These are phyloP conservation scores for Catunica adiposa DNA, from an alignment of 2,329 filamentous ascomycete species.

Conservation along the genomic window DNA sequence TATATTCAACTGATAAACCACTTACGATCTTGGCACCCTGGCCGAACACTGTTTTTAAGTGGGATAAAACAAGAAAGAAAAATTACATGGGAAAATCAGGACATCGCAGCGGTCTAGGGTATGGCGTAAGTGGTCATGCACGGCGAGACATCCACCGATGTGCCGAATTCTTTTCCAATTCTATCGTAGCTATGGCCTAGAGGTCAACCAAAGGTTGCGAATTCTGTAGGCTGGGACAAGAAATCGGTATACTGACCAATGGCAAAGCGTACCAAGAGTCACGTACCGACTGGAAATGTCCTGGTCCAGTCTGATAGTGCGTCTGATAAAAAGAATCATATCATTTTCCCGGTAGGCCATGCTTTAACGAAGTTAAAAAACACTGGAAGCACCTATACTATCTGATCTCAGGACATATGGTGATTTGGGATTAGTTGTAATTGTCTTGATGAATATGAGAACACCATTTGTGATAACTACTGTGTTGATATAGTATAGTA, in stretches of 20 bases:
- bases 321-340: not conserved
- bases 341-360: not conserved
- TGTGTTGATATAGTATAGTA: too few relatives aligned
- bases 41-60: not conserved
- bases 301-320: not conserved
- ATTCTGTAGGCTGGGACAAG: not conserved
- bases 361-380: not conserved
- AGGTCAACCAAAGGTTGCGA: not conserved
- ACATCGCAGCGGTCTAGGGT: not conserved
- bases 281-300: not conserved
- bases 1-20: too few relatives aligned
- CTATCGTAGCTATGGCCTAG: not conserved
- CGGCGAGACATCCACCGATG: not conserved
- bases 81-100: not conserved
- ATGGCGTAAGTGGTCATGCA: not conserved
- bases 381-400: too few relatives aligned
- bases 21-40: too few relatives aligned
- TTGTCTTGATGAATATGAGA: too few relatives aligned
- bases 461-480: too few relatives aligned
- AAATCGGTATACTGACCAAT: constrained; percentile 1
- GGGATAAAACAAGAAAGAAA: not conserved
- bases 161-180: constrained; percentile 7
- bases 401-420: too few relatives aligned
- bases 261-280: not conserved
- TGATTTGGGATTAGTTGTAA: too few relatives aligned